Evolutionary conservation across 148 eudicot species (phyloP), one percentile per base, ranked within the genome.

Genomic region (Pouteria glomerata): DNA sequence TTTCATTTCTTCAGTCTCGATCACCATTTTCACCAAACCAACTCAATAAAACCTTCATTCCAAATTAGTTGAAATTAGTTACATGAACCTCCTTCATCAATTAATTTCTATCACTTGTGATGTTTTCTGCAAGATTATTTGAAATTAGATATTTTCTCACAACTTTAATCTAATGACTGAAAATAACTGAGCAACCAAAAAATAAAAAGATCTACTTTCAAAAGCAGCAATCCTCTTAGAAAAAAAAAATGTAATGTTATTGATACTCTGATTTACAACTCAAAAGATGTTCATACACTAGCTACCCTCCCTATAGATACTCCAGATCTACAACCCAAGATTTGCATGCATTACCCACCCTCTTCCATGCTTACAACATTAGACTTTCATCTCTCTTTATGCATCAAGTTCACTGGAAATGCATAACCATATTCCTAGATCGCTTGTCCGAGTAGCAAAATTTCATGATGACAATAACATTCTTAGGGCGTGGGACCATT

Each of bases 351-450:
- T 6, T 24, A 19, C 2, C 48, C 55, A 21, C 19, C 55, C 10
- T 23, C 55, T n/a, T n/a, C n/a, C n/a, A n/a, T 14, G 14, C 30
- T 55, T 4, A 55, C 58, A 11, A 55, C 14, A 55, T 23, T 2
- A 55, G 24, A 8, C 58, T 14, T 55, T 24, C 29, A 55, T 55
- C 24, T 55, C 14, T 55, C 65, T 24, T 21, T 58, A 21, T 42
- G 60, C 52, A 73, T 60, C 81, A 61, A 78, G 57, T 18, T 73
- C 77, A 78, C n/a, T 5, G 72, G 80, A 59, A 50, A 51, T 35
- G 29, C 50, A 41, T 45, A 66, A 71, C 27, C 30, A 19, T 23
- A 16, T 26, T 44, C 66, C 57, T 31, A 72, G 23, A 44, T 68
- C 10, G 57, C 14, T 18, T n/a, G 21, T 24, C 51, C 41, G 21